Percentiles rank a stretch among this genome's conserved stretches.
These are phyloP conservation scores for Gossypium schwendimanii DNA, from an alignment of 441 rosid genomes.

Conservation along the genomic window DNA sequence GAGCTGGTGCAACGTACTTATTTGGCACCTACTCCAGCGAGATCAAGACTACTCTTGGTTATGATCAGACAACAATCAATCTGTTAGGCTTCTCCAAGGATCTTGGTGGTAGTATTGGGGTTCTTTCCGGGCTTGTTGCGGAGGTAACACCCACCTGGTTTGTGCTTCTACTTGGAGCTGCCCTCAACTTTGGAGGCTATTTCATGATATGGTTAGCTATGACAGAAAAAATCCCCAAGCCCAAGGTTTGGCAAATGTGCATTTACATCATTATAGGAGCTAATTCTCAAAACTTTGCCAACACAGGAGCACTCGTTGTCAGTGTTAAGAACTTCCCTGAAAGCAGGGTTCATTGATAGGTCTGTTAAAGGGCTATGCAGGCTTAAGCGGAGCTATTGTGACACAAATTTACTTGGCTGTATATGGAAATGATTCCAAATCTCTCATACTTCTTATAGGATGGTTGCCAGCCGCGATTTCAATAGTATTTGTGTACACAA, in stretches of 20 bases:
- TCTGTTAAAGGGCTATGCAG: slow-evolving; percentile 48
- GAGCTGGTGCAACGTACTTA: slow-evolving; percentile 63
- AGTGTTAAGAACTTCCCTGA: slow-evolving; percentile 62
- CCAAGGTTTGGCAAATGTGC: slow-evolving; percentile 55
- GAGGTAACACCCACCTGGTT: slow-evolving; percentile 82
- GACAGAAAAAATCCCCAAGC: slow-evolving; percentile 25
- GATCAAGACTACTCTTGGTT: slow-evolving; percentile 57
- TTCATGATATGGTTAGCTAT: slow-evolving; percentile 59
- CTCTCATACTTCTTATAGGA: slow-evolving; percentile 42
- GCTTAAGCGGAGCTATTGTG: slow-evolving; percentile 55
- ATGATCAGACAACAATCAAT: slow-evolving; percentile 71
- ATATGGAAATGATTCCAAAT: slow-evolving; percentile 29
- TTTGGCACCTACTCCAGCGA: slow-evolving; percentile 57
- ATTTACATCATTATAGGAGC: slow-evolving; percentile 50
- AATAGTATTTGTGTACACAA: slow-evolving; percentile 31
- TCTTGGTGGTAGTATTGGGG: slow-evolving; percentile 72
- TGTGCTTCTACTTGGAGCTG: slow-evolving; percentile 62
- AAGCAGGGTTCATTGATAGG: slow-evolving; percentile 53
- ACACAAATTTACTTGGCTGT: slow-evolving; percentile 44
- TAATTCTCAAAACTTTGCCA: slow-evolving; percentile 55
- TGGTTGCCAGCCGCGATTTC: slow-evolving; percentile 68
- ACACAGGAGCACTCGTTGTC: slow-evolving; percentile 50
- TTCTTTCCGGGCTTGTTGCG: slow-evolving; percentile 59
- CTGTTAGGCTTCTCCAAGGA: slow-evolving; percentile 72
- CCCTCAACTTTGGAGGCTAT: slow-evolving; percentile 61